Conservation (phyloP, 2,329 filamentous ascomycete genomes). For the Trichoderma citrinoviride region DNA sequence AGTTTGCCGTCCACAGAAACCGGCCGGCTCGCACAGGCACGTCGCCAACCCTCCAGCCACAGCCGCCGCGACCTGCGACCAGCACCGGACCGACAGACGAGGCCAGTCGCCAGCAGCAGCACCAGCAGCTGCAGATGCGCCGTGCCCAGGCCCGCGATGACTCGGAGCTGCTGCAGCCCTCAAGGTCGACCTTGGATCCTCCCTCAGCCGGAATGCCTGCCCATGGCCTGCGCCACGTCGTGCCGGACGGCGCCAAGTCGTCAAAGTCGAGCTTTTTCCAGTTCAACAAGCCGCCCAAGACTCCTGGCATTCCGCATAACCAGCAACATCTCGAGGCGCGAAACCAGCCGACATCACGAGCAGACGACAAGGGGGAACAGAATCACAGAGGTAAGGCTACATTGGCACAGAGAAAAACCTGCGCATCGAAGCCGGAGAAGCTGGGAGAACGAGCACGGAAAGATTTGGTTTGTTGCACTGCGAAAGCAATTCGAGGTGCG, state of each 20-base stretch:
- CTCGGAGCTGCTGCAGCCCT: conserved; percentile 24
- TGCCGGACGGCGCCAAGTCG: conserved; percentile 42
- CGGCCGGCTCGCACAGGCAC: conserved; percentile 28
- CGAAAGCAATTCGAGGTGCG: conserved; percentile 5
- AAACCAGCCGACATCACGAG: conserved; percentile 41
- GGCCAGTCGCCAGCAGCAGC: conserved; percentile 25
- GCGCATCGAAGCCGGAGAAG: conserved; percentile 31
- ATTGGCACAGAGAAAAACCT: conserved; percentile 18
- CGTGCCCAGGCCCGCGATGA: conserved; percentile 31
- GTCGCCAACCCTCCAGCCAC: conserved; percentile 18
- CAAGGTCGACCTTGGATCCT: conserved; percentile 28
- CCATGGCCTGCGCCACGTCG: conserved; percentile 28
- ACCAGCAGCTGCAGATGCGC: conserved; percentile 24
- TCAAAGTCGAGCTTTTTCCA: conserved; percentile 52
- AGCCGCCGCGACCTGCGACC: conserved; percentile 20
- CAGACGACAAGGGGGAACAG: conserved; percentile 33
- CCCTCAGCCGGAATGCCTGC: conserved; percentile 26
- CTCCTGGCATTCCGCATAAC: conserved; percentile 36
- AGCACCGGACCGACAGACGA: conserved; percentile 18
- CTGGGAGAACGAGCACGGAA: conserved; percentile 33
- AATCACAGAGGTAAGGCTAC: conserved; percentile 36
- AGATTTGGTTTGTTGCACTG: background rate
- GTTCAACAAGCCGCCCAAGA: conserved; percentile 48
- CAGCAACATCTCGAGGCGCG: conserved; percentile 39
- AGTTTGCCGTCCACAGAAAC: conserved; percentile 38